Base-by-base conservation (phyloP, 2,329 filamentous ascomycete species). In the Phyllosticta citribraziliensis region DNA sequence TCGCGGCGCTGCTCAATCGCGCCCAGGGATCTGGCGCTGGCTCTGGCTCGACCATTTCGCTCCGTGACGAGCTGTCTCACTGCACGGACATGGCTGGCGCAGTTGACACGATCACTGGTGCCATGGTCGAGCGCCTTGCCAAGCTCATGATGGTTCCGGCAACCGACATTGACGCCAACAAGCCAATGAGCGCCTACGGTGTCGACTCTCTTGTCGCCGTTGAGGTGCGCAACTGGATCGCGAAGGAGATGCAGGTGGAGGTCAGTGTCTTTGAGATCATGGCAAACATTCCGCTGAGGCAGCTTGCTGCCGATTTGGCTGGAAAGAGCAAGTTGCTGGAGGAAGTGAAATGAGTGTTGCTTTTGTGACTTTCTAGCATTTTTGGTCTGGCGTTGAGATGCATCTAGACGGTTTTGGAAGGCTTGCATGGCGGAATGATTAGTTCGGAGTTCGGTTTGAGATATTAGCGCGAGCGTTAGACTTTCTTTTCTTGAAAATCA, bases 141-240 rank as follows among this genome's bases (percentile, higher is more conserved):
- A 40, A 25, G 20, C 20, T 54, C 25, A 20, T 51, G 52, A 55
- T 47, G 33, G 35, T 50, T 19, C 33, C 33, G 57, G 57, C 40
- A 5, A 40, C 19, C 11, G 56, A 63, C 6, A 30, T 63, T 5
- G 58, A 62, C 50, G 17, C 25, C 12, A 30, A 54, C 17, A 52
- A 47, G 53, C 57, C 56, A 0, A 9, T 63, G 30, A 20, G 20
- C 6, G 22, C 40, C 17, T 63, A 66, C 3, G 68, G 68, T 3
- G 64, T 70, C 2, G 68, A 70, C 54, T 66, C 64, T 1, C 56
- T 70, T 2, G 65, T 70, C 1, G 66, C 68, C 11, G 64, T 70
- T 5, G 67, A 69, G 58, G 56, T 70, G 52, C 60, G 67, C 1
- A 68, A 66, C 52, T 68, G 66, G 66, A 64, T 67, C 30, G 6